A percentile compares a stretch with the other conserved stretches of the same genome.
Conservation (phyloP, 768 basidiomycete species). For the Xerocomellus chrysenteron region DNA sequence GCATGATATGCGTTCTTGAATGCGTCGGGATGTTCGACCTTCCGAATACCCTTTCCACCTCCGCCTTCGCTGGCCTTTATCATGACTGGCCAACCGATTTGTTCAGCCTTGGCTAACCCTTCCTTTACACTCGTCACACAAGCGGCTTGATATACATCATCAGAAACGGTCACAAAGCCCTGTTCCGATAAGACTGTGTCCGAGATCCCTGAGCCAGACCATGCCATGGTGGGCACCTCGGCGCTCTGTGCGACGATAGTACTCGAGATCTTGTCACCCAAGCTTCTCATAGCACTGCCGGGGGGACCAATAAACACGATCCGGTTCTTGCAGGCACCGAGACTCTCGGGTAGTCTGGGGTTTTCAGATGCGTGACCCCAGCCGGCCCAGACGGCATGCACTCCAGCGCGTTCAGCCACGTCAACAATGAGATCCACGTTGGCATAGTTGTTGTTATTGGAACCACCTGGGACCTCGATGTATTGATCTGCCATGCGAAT, state of each 20-base stretch:
- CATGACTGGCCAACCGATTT: conserved; percentile 97
- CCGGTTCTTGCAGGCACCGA: conserved; percentile 89
- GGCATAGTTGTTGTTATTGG: conserved; percentile 99
- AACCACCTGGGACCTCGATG: conserved; percentile 96
- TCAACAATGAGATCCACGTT: conserved; percentile 99
- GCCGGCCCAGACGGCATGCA: conserved; percentile 99
- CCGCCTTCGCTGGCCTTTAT: conserved; percentile 99
- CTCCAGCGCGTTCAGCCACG: conserved; percentile 93
- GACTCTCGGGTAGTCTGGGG: conserved; percentile 90
- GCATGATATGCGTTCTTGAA: conserved; percentile 96
- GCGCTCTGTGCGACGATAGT: conserved; percentile 99
- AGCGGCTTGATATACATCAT: conserved; percentile 82
- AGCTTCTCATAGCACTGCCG: conserved; percentile 96
- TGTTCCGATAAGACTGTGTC: conserved; percentile 81
- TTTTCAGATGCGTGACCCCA: conserved; percentile 99
- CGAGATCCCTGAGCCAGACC: conserved; percentile 94
- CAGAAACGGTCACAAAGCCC: conserved; percentile 93
- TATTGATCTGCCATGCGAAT: conserved; percentile 99
- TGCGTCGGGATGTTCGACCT: conserved; percentile 79
- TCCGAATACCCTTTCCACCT: conserved; percentile 98
- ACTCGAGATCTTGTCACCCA: conserved; percentile 99
- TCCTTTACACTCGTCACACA: conserved; percentile 89
- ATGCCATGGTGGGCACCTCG: conserved; percentile 95
- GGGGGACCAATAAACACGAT: conserved; percentile 99
- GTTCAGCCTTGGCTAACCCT: conserved; percentile 76